Conservation (phyloP, 2,329 filamentous ascomycete species). For the Trichoderma sp. region DNA sequence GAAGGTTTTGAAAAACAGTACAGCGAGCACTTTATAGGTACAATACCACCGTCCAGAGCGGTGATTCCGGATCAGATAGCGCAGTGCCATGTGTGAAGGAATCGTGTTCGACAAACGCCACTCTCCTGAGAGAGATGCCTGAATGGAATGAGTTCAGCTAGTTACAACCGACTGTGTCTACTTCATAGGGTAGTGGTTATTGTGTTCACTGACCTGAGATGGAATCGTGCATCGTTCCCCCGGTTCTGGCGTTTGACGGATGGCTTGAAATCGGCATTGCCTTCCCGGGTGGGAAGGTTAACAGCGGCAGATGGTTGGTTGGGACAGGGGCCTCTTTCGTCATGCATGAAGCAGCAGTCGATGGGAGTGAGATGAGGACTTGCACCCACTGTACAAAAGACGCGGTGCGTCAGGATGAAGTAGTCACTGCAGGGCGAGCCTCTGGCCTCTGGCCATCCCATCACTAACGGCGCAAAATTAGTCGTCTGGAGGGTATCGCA, state of each 20-base stretch:
- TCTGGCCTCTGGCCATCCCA: slow-evolving; percentile 1
- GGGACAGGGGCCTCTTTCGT: not conserved
- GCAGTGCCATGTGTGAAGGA: no score
- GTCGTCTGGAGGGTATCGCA: no score
- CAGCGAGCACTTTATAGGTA: not conserved
- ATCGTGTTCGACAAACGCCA: not conserved
- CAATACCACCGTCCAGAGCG: not conserved
- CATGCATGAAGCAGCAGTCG: slow-evolving; percentile 8
- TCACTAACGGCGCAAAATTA: no score
- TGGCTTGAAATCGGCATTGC: not conserved
- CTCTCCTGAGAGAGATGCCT: not conserved
- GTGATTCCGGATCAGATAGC: not conserved
- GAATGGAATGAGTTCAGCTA: not conserved
- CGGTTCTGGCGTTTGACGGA: slow-evolving; percentile 6
- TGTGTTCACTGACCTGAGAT: not conserved
- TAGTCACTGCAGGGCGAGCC: not conserved
- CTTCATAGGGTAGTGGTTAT: not conserved
- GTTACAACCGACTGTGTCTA: not conserved
- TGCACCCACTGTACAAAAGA: no score
- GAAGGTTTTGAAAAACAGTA: not conserved
- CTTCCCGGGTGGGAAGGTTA: slow-evolving; percentile 9
- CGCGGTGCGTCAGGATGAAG: slow-evolving; percentile 21
- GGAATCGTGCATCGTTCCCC: not conserved
- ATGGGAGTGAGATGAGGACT: slow-evolving; percentile 6
- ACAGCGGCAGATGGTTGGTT: slow-evolving; percentile 14